These are phyloP conservation scores for Cladosporium sp. DNA, from an alignment of 2,329 filamentous ascomycete genomes.

Conservation along the genomic window DNA sequence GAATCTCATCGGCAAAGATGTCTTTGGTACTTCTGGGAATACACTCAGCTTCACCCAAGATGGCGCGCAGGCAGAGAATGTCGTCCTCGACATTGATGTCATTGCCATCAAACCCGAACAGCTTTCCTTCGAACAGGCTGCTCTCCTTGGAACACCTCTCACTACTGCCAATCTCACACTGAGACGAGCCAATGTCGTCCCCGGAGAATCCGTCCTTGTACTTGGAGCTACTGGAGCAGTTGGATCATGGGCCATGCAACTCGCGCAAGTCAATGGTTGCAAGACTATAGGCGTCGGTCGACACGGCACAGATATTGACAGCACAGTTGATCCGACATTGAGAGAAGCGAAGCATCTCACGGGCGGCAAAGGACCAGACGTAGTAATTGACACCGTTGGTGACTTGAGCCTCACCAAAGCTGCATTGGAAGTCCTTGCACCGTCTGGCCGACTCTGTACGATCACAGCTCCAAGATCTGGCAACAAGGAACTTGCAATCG, in stretches of 20 bases:
- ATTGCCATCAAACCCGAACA: constrained; percentile 22
- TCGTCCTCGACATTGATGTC: constrained; percentile 17
- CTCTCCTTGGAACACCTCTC: constrained; percentile 27
- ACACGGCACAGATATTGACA: constrained; percentile 20
- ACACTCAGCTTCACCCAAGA: constrained; percentile 25
- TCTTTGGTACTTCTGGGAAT: constrained; percentile 31
- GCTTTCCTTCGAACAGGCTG: constrained; percentile 25
- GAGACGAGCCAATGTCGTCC: constrained; percentile 17
- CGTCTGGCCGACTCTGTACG: constrained; percentile 24
- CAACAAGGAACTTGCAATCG: constrained; percentile 4
- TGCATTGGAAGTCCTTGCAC: constrained; percentile 22
- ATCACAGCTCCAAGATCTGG: constrained; percentile 24
- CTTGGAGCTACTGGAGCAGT: constrained; percentile 29
- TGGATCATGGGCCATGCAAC: constrained; percentile 24
- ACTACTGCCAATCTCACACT: constrained; percentile 28
- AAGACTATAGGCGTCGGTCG: constrained; percentile 25
- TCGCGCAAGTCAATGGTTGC: constrained; percentile 25
- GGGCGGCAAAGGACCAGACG: constrained; percentile 18
- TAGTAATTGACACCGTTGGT: constrained; percentile 30
- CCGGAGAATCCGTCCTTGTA: constrained; percentile 26
- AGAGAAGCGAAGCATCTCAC: constrained; percentile 14
- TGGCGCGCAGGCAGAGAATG: constrained; percentile 29
- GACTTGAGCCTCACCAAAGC: constrained; percentile 24
- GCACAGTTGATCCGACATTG: constrained; percentile 12
- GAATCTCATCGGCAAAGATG: constrained; percentile 23